These are phyloP conservation scores for Botrytis fragariae DNA, from an alignment of 2,329 filamentous ascomycete genomes.

Conservation along the genomic window DNA sequence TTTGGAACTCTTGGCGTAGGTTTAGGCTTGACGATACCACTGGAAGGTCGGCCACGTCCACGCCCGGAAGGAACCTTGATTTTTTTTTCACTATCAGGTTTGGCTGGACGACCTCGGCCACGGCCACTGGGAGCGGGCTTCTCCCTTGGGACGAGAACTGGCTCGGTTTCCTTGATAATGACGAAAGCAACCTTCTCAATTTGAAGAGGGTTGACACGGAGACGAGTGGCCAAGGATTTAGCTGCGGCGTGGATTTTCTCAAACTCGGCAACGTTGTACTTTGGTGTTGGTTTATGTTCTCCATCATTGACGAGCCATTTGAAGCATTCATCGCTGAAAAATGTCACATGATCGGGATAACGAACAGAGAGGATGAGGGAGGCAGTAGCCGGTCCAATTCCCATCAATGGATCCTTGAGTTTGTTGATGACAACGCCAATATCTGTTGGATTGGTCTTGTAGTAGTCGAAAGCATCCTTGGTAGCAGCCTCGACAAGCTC, in stretches of 20 bases:
- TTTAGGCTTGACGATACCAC: slow-evolving; percentile 17
- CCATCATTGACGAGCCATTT: slow-evolving; percentile 65
- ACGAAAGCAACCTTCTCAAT: slow-evolving; percentile 72
- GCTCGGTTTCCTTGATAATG: slow-evolving; percentile 48
- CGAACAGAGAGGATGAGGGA: slow-evolving; percentile 69
- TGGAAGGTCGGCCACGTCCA: slow-evolving; percentile 26
- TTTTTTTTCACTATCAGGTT: slow-evolving; percentile 32
- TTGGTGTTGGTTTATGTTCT: slow-evolving; percentile 50
- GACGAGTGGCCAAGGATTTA: slow-evolving; percentile 45
- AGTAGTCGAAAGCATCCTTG: slow-evolving; percentile 49
- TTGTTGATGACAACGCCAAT: slow-evolving; percentile 48
- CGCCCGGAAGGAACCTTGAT: slow-evolving; percentile 27
- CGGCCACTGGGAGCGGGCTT: slow-evolving; percentile 26
- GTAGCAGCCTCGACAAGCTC: slow-evolving; percentile 49
- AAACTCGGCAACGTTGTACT: slow-evolving; percentile 71
- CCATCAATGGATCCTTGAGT: slow-evolving; percentile 59
- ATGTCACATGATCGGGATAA: slow-evolving; percentile 58
- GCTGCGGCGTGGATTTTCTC: slow-evolving; percentile 49
- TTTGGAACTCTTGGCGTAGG: slow-evolving; percentile 12
- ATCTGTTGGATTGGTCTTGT: slow-evolving; percentile 42
- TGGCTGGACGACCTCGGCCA: slow-evolving; percentile 28
- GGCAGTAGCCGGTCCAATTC: slow-evolving; percentile 77
- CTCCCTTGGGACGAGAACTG: slow-evolving; percentile 27
- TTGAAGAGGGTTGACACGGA: slow-evolving; percentile 58
- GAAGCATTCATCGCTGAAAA: slow-evolving; percentile 80